These are phyloP conservation scores for Fraxinus platypoda DNA, from an alignment of 305 asterid species.

Conservation along the genomic window DNA sequence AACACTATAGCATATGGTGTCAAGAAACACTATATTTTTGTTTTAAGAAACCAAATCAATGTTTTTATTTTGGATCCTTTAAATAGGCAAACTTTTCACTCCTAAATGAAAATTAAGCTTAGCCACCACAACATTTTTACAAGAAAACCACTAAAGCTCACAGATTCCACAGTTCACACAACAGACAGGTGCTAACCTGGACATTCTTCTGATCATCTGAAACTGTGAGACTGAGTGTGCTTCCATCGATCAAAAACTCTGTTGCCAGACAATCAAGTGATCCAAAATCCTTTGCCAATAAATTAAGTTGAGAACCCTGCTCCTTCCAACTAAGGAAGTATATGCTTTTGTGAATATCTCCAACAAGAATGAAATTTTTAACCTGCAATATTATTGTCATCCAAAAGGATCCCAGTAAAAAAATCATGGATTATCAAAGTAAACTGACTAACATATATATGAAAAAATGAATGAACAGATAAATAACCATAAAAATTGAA, in stretches of 20 bases:
- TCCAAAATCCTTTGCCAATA: constrained; percentile 96
- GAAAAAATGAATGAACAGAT: background rate
- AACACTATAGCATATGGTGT: background rate
- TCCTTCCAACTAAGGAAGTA: constrained; percentile 98
- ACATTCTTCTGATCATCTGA: constrained; percentile 97
- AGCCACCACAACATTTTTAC: constrained; percentile 3
- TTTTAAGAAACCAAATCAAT: background rate
- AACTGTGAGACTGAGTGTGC: constrained; percentile 91
- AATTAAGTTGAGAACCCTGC: constrained; percentile 83
- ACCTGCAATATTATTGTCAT: constrained; percentile 54
- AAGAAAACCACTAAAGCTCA: background rate
- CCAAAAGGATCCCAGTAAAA: constrained; percentile 18
- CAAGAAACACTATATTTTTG: background rate
- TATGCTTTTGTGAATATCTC: constrained; percentile 95
- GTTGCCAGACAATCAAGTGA: constrained; percentile 93
- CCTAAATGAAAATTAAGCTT: constrained; percentile 3
- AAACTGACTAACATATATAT: background rate
- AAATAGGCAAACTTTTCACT: background rate
- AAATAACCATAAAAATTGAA: constrained; percentile 12
- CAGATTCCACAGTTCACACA: background rate
- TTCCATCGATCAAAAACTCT: constrained; percentile 93
- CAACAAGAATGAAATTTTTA: constrained; percentile 90
- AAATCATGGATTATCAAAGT: background rate
- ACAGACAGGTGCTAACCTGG: constrained; percentile 54
- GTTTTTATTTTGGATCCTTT: background rate